Evolutionary conservation across 2,329 filamentous ascomycete species (phyloP).

Genomic region (Cytospora leucostoma): DNA sequence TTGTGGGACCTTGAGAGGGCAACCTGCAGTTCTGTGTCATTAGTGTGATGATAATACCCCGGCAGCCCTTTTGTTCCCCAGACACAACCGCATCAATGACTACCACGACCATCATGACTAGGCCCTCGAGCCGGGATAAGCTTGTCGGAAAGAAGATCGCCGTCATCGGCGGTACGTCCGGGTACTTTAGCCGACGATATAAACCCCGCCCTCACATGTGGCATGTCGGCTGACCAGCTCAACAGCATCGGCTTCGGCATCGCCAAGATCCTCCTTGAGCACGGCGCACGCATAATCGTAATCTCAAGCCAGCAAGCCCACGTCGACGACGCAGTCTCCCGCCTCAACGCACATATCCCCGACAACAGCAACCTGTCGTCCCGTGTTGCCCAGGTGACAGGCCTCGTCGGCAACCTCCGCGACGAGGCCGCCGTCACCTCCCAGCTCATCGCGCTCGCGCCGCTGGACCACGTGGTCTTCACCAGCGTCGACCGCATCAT

Average conservation of each 20-base stretch:
- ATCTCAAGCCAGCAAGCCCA: conserved; percentile 39
- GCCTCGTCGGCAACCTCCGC: conserved; percentile 38
- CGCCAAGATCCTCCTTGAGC: conserved; percentile 39
- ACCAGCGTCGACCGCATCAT: conserved; percentile 43
- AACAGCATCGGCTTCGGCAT: conserved; percentile 43
- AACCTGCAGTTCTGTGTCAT: no score
- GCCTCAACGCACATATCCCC: conserved; percentile 28
- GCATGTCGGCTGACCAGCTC: not conserved
- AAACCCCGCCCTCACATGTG: not conserved
- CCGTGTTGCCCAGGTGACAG: conserved; percentile 29
- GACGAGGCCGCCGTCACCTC: conserved; percentile 39
- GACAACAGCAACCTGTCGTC: not conserved
- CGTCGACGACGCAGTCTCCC: conserved; percentile 37
- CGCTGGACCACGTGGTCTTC: conserved; percentile 43
- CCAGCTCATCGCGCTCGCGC: conserved; percentile 36
- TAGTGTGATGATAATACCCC: not conserved
- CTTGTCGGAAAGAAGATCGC: conserved; percentile 39
- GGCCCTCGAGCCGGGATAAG: conserved; percentile 33
- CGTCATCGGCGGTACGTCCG: conserved; percentile 42
- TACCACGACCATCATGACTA: conserved; percentile 8
- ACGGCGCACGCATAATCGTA: conserved; percentile 39
- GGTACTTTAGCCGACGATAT: conserved; percentile 30
- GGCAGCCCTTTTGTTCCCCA: not conserved
- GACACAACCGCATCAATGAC: not conserved
- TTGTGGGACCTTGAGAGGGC: no score